These are phyloP conservation scores for Lepidium sativum DNA, from an alignment of 345 rosid genomes.

Conservation along the genomic window DNA sequence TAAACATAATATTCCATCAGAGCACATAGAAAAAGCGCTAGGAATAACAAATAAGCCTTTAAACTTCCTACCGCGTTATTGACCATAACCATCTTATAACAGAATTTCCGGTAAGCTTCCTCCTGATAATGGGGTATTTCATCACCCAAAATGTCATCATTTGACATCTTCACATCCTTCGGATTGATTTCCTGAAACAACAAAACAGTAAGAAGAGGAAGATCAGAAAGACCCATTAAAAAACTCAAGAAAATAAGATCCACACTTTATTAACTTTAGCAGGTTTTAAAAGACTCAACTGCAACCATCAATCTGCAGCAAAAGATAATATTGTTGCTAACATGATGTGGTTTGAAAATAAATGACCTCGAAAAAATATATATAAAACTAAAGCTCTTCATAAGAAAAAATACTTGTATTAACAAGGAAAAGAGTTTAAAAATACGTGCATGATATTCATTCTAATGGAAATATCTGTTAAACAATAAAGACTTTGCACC, in stretches of 20 bases:
- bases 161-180: conserved; percentile 48
- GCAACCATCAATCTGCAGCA: neutral
- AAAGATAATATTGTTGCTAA: neutral
- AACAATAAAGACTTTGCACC: neutral
- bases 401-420: neutral
- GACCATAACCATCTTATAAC: conserved; percentile 68
- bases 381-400: neutral
- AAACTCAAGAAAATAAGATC: neutral
- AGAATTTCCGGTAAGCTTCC: conserved; percentile 46
- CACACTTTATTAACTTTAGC: neutral
- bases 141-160: conserved; percentile 94
- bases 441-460: neutral
- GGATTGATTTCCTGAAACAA: conserved; percentile 53
- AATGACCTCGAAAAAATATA: neutral
- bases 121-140: conserved; percentile 78
- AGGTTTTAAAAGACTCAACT: neutral
- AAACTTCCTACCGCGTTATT: conserved; percentile 41
- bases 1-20: neutral
- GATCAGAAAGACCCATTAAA: neutral
- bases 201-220: neutral
- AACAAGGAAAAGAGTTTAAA: neutral
- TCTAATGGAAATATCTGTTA: neutral
- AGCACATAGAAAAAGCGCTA: neutral
- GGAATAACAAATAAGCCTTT: neutral
- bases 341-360: neutral